Percentiles rank a stretch among this genome's conserved stretches.
Conservation (phyloP, 768 basidiomycete genomes). For the Porphyrellus cyaneotinctus region DNA sequence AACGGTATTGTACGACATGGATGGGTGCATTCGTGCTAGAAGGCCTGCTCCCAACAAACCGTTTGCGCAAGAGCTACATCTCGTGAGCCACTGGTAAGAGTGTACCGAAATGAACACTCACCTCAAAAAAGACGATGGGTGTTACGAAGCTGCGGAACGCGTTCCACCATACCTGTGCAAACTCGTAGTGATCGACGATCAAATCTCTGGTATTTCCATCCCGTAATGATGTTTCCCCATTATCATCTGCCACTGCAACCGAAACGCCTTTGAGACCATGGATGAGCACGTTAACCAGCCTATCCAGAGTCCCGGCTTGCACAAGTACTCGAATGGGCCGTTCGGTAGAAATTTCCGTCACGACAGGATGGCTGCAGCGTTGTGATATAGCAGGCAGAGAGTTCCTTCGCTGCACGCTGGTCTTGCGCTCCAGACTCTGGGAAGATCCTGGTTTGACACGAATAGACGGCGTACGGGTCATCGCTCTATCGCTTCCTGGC, state of each 20-base stretch:
- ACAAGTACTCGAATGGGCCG: conserved; percentile 73
- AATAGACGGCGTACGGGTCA: conserved; percentile 67
- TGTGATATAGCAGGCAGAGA: conserved; percentile 77
- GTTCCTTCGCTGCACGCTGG: conserved; percentile 67
- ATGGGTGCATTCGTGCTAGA: conserved; percentile 40
- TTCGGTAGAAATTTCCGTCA: conserved; percentile 62
- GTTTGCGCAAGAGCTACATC: conserved; percentile 67
- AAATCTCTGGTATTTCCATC: conserved; percentile 73
- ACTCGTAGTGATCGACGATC: conserved; percentile 68
- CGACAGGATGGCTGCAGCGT: conserved; percentile 51
- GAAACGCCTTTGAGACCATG: conserved; percentile 75
- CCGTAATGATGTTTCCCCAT: conserved; percentile 75
- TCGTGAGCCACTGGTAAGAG: conserved; percentile 1
- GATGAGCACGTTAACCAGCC: conserved; percentile 69
- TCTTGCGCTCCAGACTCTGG: conserved; percentile 69
- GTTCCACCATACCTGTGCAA: conserved; percentile 78
- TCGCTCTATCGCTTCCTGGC: conserved; percentile 34
- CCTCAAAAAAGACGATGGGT: conserved; percentile 82
- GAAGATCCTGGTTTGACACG: conserved; percentile 71
- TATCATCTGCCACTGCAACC: conserved; percentile 81
- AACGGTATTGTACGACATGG: conserved; percentile 48
- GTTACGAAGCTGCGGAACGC: conserved; percentile 79
- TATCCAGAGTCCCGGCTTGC: conserved; percentile 72
- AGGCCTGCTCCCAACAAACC: conserved; percentile 54
- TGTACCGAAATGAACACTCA: conserved; percentile 28